Conservation (phyloP, 2,329 filamentous ascomycete species). For the Aureobasidium sp. region DNA sequence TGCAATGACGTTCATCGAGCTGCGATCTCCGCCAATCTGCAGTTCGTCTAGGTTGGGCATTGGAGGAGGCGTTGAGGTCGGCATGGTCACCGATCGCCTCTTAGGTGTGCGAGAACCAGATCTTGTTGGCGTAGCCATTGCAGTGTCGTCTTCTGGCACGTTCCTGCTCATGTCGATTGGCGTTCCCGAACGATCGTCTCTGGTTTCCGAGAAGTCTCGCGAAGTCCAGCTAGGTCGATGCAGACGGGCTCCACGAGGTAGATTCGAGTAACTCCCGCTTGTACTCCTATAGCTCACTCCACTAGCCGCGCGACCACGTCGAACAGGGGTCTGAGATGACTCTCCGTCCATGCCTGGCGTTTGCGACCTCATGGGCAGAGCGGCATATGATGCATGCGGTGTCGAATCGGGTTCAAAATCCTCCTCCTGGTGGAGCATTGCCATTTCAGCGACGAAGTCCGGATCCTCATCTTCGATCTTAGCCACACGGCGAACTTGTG, state of each 20-base stretch:
- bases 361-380: slow-evolving; percentile 16
- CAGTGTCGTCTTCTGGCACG: slow-evolving; percentile 20
- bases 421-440: slow-evolving; percentile 11
- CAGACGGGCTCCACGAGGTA: slow-evolving; percentile 40
- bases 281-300: slow-evolving; percentile 33
- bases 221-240: slow-evolving; percentile 44
- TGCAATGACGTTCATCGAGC: slow-evolving; percentile 24
- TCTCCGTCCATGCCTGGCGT: slow-evolving; percentile 13
- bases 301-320: slow-evolving; percentile 19
- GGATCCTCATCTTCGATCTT: slow-evolving; percentile 65
- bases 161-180: slow-evolving; percentile 23
- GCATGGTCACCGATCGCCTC: slow-evolving; percentile 7
- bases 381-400: slow-evolving; percentile 23
- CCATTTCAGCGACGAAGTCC: slow-evolving; percentile 26
- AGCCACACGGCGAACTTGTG: slow-evolving; percentile 52
- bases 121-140: slow-evolving; percentile 14
- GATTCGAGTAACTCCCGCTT: slow-evolving; percentile 27
- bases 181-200: slow-evolving; percentile 15
- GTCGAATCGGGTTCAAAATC: not conserved
- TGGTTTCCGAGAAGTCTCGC: slow-evolving; percentile 29
- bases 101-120: slow-evolving; percentile 9
- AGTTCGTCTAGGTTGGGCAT: slow-evolving; percentile 21
- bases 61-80: slow-evolving; percentile 11
- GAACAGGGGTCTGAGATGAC: slow-evolving; percentile 12
- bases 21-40: slow-evolving; percentile 23